These are phyloP conservation scores for Penicillium aurantiogriseum DNA, from an alignment of 2,329 filamentous ascomycete genomes.

Conservation along the genomic window DNA sequence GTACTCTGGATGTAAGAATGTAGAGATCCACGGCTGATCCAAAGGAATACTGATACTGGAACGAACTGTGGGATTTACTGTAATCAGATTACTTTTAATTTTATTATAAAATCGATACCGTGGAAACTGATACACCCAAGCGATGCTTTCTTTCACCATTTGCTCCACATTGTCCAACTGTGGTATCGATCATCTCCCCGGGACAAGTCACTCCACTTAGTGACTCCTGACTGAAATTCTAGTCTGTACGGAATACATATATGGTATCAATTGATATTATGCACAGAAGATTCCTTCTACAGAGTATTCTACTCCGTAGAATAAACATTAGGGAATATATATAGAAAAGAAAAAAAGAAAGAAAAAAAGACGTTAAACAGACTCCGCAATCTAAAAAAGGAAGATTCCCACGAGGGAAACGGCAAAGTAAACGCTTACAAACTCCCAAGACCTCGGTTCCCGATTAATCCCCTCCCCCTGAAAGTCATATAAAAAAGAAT, in stretches of 20 bases:
- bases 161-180: conserved; percentile 14
- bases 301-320: too few relatives aligned
- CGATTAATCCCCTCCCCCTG: neutral
- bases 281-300: neutral
- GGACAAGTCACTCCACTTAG: conserved; percentile 15
- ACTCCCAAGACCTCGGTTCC: neutral
- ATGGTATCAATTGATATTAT: neutral
- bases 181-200: conserved; percentile 20
- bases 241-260: neutral
- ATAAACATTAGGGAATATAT: neutral
- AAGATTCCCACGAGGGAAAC: neutral
- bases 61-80: neutral
- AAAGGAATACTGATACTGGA: neutral
- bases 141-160: neutral
- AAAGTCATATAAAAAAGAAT: conserved; percentile 7
- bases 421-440: neutral
- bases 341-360: neutral
- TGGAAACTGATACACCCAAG: conserved; percentile 1
- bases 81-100: neutral
- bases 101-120: neutral
- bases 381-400: neutral
- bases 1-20: neutral
- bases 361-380: neutral
- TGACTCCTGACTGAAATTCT: conserved; percentile 13
- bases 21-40: neutral